Conservation (phyloP, 2,329 filamentous ascomycete genomes). For the Colletotrichum gigasporum region DNA sequence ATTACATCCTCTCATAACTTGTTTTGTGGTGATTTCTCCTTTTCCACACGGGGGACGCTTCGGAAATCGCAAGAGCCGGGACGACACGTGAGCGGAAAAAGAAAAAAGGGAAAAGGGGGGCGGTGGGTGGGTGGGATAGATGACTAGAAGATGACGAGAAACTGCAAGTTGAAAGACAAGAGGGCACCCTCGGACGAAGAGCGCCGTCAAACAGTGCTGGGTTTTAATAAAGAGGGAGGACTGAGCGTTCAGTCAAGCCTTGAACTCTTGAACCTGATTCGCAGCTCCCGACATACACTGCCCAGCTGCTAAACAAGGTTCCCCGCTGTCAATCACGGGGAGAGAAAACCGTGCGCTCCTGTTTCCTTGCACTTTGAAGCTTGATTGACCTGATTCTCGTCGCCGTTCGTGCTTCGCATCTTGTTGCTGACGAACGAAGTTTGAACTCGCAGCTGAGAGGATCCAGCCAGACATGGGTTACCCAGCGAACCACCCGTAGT, state of each 20-base stretch:
- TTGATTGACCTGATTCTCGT: not conserved
- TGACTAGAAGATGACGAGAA: not conserved
- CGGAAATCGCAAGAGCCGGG: not conserved
- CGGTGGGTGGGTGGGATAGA: not conserved
- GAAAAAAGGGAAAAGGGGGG: too few species aligned
- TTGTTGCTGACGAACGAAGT: not conserved
- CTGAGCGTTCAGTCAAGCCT: slow-evolving; percentile 2
- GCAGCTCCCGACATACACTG: not conserved
- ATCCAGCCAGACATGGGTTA: not conserved
- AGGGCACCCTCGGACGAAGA: not conserved
- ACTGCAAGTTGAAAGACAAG: not conserved
- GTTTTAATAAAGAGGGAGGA: not conserved
- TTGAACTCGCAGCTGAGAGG: not conserved
- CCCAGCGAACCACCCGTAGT: too few species aligned
- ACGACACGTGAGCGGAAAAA: not conserved
- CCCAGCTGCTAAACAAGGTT: not conserved
- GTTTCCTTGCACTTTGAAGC: not conserved
- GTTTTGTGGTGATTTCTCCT: not conserved
- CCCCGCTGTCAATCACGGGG: not conserved
- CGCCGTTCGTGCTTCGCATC: not conserved
- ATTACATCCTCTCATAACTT: not conserved
- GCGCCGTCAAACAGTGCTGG: not conserved
- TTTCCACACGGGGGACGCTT: not conserved
- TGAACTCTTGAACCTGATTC: not conserved
- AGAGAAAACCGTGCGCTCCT: not conserved